A percentile compares a stretch with the other conserved stretches of the same genome.
Conservation (phyloP, 495 filamentous ascomycete species). For the Astrocystis sublimbata region DNA sequence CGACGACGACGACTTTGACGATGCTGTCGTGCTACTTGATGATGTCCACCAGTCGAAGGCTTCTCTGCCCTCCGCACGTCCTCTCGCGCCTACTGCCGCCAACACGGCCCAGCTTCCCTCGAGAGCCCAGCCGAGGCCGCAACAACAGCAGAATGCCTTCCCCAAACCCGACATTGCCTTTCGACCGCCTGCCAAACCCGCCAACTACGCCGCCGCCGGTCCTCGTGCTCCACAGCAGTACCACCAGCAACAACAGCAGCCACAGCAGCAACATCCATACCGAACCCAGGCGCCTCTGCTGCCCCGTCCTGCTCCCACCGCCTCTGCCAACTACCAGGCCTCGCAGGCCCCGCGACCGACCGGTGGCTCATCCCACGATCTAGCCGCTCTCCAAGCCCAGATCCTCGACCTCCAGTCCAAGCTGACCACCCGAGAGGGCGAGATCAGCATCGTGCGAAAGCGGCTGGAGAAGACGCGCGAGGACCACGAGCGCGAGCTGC, state of each 20-base stretch:
- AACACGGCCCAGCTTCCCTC: constrained; percentile 21
- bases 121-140: constrained; percentile 21
- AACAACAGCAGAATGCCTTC: constrained; percentile 14
- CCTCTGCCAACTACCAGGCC: constrained; percentile 28
- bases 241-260: too few species aligned
- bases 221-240: constrained; percentile 33
- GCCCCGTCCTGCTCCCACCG: constrained; percentile 29
- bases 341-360: constrained; percentile 27
- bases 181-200: constrained; percentile 1
- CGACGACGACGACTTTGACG: constrained; percentile 40
- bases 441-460: constrained; percentile 55
- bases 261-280: constrained; percentile 22
- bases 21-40: constrained; percentile 35
- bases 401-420: constrained; percentile 43
- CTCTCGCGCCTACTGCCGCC: not conserved
- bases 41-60: constrained; percentile 17
- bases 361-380: constrained; percentile 23
- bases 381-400: constrained; percentile 29
- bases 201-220: not conserved
- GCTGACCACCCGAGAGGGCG: constrained; percentile 48
- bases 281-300: constrained; percentile 21
- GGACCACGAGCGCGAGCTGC: constrained; percentile 49
- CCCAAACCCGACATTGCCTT: constrained; percentile 21
- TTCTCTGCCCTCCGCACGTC: constrained; percentile 7
- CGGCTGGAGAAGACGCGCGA: constrained; percentile 46